phyloP scores from a whole-genome alignment of 2,329 filamentous ascomycete genomes.

The Alternaria arbusti region DNA sequence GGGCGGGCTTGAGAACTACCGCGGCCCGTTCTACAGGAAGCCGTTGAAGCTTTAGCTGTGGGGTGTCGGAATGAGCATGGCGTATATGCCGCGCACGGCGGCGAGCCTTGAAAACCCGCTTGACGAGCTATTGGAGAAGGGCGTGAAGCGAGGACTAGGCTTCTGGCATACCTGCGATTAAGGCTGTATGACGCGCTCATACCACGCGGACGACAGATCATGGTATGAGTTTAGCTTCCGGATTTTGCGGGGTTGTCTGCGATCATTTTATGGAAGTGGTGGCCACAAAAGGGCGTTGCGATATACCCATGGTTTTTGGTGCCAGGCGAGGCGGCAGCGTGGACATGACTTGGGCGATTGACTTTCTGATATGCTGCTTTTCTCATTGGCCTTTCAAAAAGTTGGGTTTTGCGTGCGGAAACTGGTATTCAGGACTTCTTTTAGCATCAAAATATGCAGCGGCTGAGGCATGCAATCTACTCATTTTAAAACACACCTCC shows the following conservation, averaged over 20 bases:
- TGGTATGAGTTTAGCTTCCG: too few relatives aligned
- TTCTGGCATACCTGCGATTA: neutral
- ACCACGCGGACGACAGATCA: too few relatives aligned
- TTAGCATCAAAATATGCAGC: neutral
- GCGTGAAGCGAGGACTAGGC: too few relatives aligned
- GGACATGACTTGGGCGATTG: neutral
- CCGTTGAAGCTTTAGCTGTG: neutral
- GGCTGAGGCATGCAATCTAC: neutral
- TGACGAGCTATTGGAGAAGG: neutral
- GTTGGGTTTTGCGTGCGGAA: too few relatives aligned
- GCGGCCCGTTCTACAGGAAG: constrained; percentile 6
- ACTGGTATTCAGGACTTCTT: neutral
- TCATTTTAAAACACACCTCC: neutral
- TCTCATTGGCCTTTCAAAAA: neutral
- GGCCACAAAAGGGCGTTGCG: neutral
- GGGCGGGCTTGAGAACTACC: neutral
- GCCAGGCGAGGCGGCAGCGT: too few relatives aligned
- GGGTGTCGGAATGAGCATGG: neutral
- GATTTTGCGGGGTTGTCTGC: rapidly evolving
- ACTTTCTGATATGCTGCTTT: neutral
- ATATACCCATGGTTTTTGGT: neutral
- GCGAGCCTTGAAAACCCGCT: too few relatives aligned
- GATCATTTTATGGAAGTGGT: rapidly evolving
- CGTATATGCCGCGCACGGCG: neutral
- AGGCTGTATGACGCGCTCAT: neutral